Conservation (phyloP, 2,329 filamentous ascomycete genomes). For the Bisporella sp. region DNA sequence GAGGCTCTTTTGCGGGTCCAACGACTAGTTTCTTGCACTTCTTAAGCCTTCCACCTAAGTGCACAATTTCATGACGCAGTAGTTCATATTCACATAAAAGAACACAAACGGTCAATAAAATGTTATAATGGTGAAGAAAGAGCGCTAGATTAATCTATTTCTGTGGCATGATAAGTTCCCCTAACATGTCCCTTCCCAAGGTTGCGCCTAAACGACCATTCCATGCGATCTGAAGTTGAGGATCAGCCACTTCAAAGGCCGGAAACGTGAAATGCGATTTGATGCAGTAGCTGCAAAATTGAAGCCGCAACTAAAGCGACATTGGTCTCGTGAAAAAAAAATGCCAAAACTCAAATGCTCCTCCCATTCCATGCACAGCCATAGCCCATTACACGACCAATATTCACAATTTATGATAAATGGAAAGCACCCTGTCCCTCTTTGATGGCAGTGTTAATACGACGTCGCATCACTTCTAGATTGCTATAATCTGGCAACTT, state of each 20-base stretch:
- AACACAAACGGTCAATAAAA: too few relatives aligned
- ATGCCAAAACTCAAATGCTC: slow-evolving; percentile 10
- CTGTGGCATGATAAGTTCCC: too few relatives aligned
- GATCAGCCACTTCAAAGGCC: slow-evolving; percentile 10
- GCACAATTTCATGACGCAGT: too few relatives aligned
- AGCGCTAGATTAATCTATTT: too few relatives aligned
- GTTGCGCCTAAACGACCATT: slow-evolving; percentile 28
- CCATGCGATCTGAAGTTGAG: slow-evolving; percentile 26
- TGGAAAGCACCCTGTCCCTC: slow-evolving; percentile 98
- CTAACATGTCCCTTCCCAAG: too few relatives aligned
- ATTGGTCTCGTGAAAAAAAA: slow-evolving; percentile 14
- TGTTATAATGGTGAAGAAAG: too few relatives aligned
- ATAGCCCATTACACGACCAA: not conserved
- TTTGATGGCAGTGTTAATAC: slow-evolving; percentile 77
- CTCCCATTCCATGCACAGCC: slow-evolving; percentile 3
- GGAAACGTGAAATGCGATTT: slow-evolving; percentile 11
- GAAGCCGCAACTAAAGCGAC: slow-evolving; percentile 17
- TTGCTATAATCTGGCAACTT: slow-evolving; percentile 92
- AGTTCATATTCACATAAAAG: too few relatives aligned
- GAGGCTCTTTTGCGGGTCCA: too few relatives aligned
- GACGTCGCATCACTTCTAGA: slow-evolving; percentile 68
- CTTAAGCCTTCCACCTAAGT: too few relatives aligned
- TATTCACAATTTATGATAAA: slow-evolving; percentile 55
- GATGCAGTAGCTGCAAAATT: too few relatives aligned
- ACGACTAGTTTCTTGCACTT: too few relatives aligned